Evolutionary conservation across 2,329 filamentous ascomycete species (phyloP).

Genomic region (Colletotrichum sp.): DNA sequence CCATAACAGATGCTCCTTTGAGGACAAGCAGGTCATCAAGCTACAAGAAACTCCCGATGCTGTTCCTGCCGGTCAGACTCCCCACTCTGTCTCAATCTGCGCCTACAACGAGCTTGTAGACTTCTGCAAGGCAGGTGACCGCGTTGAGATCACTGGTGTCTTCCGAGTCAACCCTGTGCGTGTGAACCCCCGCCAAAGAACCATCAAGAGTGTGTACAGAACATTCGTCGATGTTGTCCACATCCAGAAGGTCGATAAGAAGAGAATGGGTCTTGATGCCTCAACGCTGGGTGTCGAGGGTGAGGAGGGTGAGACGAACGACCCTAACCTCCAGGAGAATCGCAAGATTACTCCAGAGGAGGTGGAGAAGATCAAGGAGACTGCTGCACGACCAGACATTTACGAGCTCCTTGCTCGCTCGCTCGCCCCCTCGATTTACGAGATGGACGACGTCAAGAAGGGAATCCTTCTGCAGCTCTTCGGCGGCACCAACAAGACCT

Average conservation of each 20-base stretch:
- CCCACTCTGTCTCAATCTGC: conserved; percentile 94
- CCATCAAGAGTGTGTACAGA: conserved; percentile 95
- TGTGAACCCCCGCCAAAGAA: conserved; percentile 90
- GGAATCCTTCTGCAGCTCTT: conserved; percentile 96
- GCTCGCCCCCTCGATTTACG: conserved; percentile 92
- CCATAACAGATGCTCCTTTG: conserved; percentile 93
- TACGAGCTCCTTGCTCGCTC: conserved; percentile 93
- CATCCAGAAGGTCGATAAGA: conserved; percentile 95
- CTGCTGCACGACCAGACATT: conserved; percentile 80
- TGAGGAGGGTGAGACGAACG: conserved; percentile 65
- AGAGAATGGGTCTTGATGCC: conserved; percentile 87
- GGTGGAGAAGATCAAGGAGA: conserved; percentile 84
- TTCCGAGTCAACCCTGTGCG: conserved; percentile 95
- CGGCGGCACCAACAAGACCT: conserved; percentile 96
- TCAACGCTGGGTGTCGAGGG: conserved; percentile 87
- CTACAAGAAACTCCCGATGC: conserved; percentile 96
- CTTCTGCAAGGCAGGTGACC: conserved; percentile 96
- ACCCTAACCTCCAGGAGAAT: conserved; percentile 81
- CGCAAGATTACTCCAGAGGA: conserved; percentile 86
- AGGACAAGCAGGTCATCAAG: conserved; percentile 99
- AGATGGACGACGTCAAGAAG: conserved; percentile 99
- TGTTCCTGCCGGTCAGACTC: conserved; percentile 94
- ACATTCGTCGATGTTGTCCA: conserved; percentile 96
- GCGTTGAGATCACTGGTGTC: conserved; percentile 93
- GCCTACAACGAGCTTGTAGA: conserved; percentile 97